Evolutionary conservation across 129 eudicot genomes (phyloP), one percentile per base, ranked within the genome.

Genomic region (Ambrosia artemisiifolia): DNA sequence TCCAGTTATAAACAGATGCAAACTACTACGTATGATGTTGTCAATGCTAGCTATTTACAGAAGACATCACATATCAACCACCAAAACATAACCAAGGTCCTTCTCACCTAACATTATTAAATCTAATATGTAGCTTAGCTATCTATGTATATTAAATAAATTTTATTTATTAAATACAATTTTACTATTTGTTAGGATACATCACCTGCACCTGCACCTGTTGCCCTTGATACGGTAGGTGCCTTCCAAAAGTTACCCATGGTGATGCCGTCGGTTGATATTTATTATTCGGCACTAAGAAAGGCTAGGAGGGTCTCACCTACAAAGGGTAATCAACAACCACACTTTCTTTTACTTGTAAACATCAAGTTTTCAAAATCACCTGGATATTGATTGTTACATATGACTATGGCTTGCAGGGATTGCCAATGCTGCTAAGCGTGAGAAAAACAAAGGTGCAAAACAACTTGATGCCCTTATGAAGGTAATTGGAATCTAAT

Each of bases 201-300:
- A 78, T 38, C 36, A 43, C 69, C 83, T 40, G 50, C 36, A 49
- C 69, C 83, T 40, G 50, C 36, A 13, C 62, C 75, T 6, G 14
- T 35, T 20, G 17, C 47, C 12, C 19, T 51, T 46, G 91, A 84
- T 74, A 82, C 78, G 54, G 85, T 90, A 46, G 99, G 99, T 74
- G 99, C 96, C 72, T 94, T 94, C 63, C 99, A 94, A 65, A 90
- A 94, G 83, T 82, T 94, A 79, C 99, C 99, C 13, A 90, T 88
- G 97, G 99, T 94, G 76, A 90, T 90, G 97, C 99, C 99, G 59
- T 88, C 96, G 7, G 65, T 80, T 78, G 99, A 94, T 83, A 86
- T 94, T 69, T 66, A 83, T 50, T 67, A 77, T 77, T 94, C 99
- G 1, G 87, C 99, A 51, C 35, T 90, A 73, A 83, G 87, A 73